Base-by-base conservation (phyloP, 768 basidiomycete genomes). In the Tulasnella sp. region DNA sequence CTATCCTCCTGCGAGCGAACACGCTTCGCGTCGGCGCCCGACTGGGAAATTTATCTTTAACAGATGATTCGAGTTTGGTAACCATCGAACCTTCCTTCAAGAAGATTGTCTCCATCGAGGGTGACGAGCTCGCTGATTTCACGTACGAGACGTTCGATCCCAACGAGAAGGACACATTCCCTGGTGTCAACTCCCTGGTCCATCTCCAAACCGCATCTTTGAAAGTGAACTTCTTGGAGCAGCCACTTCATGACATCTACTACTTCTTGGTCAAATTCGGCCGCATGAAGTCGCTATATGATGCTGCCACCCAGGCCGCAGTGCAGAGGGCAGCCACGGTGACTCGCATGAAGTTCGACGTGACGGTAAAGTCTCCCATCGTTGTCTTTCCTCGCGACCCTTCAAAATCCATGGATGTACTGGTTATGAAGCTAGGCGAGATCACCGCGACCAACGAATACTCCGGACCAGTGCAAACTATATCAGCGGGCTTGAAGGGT, bases 301-400 rank as follows among this genome's bases (percentile, higher is more conserved):
- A 99, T 71, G 83, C 93, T 19, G 93, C 95, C 10, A 88, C 90
- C 1, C 84, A 89, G 68, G 95, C 82, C 21, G 96, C 96, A 41
- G 92, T 89, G 24, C 90, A 97, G 69, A 78, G 80, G 50, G 96
- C 93, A 3, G 83, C 90, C n/a, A 89, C 88, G 70, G 87, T 94
- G n/a, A 85, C 88, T 65, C 81, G 84, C 53, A 93, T 98, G 88
- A 82, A 89, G 70, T 97, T 93, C 72, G 81, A 91, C 60, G 70
- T 98, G n/a, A 82, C 84, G 24, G 76, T 98, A 67, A 90, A 87
- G 72, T 86, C 93, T 0, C 96, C 96, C 0, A 97, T 99, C 65
- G 70, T 98, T 49, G 76, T 95, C 24, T 84, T 97, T 68, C 96
- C 96, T 10, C 78, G 81, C 7, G 76, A 86, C 67, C 75, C 84